Conservation (phyloP, 352 stramenopile genomes). For the Thalassiosira pacifica region DNA sequence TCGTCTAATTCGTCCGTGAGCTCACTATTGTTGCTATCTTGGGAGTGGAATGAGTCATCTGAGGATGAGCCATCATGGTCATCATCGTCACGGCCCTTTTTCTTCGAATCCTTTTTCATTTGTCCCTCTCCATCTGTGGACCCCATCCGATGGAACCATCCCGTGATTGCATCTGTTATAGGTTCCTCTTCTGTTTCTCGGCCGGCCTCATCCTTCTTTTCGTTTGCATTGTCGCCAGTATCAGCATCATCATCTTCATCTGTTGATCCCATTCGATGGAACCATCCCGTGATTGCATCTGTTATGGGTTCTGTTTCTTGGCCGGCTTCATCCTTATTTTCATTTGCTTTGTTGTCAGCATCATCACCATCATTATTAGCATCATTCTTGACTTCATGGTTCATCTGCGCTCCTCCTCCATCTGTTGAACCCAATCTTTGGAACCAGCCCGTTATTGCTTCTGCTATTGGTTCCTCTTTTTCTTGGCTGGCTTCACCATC, state of each 20-base stretch:
- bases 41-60: conserved; percentile 58
- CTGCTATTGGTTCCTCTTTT: too few relatives aligned
- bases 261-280: conserved; percentile 39
- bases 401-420: too few relatives aligned
- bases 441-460: too few relatives aligned
- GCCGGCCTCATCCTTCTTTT: not conserved
- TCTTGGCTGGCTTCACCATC: too few relatives aligned
- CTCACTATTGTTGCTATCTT: conserved; percentile 56
- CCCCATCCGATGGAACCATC: conserved; percentile 39
- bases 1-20: conserved; percentile 52
- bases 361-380: not conserved
- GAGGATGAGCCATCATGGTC: conserved; percentile 36
- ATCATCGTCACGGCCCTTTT: conserved; percentile 20
- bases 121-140: conserved; percentile 14
- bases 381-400: too few relatives aligned
- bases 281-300: conserved; percentile 35
- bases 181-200: not conserved
- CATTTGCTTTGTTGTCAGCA: not conserved
- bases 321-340: not conserved
- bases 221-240: not conserved
- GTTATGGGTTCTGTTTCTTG: conserved; percentile 12
- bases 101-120: not conserved
- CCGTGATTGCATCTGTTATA: conserved; percentile 36
- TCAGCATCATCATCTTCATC: not conserved
- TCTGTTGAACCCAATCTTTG: too few relatives aligned